A percentile compares a stretch with the other conserved stretches of the same genome.
These are phyloP conservation scores for Camelina laxa DNA, from an alignment of 345 rosid genomes.

Conservation along the genomic window DNA sequence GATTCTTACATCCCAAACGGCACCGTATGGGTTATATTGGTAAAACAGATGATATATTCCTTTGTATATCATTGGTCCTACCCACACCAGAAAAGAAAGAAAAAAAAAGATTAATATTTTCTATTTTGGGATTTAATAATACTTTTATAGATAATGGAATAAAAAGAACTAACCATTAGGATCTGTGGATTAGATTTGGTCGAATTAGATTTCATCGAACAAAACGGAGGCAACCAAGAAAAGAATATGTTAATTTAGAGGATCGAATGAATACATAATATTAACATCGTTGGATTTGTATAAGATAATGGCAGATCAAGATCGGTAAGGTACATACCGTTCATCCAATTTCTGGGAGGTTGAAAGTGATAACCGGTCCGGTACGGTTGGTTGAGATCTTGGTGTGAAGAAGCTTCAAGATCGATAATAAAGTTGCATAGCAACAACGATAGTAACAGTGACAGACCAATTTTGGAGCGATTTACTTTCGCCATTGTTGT, in stretches of 20 bases:
- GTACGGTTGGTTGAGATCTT: constrained; percentile 53
- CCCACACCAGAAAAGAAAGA: background rate
- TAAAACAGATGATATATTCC: constrained; percentile 76
- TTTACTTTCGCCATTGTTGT: constrained; percentile 39
- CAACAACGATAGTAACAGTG: constrained; percentile 26
- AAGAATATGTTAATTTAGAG: constrained; percentile 24
- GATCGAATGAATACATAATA: background rate
- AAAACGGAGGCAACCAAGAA: constrained; percentile 1
- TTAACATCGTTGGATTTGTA: background rate
- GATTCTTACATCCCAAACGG: constrained; percentile 61
- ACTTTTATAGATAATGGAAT: background rate
- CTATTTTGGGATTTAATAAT: background rate
- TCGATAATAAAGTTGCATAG: constrained; percentile 32
- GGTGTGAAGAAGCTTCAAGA: constrained; percentile 31
- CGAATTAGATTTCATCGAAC: constrained; percentile 24
- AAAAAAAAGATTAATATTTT: background rate
- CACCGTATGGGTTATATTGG: constrained; percentile 68
- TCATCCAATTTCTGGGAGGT: constrained; percentile 77
- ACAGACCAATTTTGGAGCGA: background rate
- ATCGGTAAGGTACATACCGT: constrained; percentile 49
- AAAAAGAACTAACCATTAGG: constrained; percentile 66
- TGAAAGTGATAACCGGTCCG: constrained; percentile 76
- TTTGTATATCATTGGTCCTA: constrained; percentile 74
- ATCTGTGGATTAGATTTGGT: constrained; percentile 49
- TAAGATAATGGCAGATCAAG: background rate